Conservation (phyloP, 2,329 filamentous ascomycete species). For the Neofusicoccum ribis region DNA sequence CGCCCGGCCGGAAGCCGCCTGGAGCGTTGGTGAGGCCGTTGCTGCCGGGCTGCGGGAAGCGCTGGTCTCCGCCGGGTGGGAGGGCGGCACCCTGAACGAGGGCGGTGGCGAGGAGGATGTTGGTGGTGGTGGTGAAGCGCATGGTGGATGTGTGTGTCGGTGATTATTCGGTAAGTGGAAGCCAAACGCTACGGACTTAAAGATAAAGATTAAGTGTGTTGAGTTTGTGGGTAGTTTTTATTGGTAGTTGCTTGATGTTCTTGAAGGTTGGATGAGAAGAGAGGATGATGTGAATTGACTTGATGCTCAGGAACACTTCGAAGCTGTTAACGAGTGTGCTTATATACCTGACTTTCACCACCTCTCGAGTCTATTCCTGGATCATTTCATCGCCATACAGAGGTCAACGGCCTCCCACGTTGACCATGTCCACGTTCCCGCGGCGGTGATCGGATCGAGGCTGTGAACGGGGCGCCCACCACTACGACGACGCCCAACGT, state of each 20-base stretch:
- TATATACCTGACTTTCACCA: background rate
- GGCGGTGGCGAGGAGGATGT: background rate
- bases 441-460: background rate
- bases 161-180: background rate
- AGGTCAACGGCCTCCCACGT: background rate
- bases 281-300: background rate
- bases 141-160: background rate
- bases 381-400: background rate
- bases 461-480: background rate
- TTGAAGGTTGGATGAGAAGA: background rate
- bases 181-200: background rate
- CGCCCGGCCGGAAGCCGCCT: background rate
- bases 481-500: background rate
- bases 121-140: background rate
- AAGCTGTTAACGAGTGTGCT: background rate
- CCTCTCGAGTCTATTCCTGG: background rate
- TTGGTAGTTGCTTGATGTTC: background rate
- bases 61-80: background rate
- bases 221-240: background rate
- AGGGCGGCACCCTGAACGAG: background rate
- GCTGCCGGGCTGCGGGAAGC: background rate
- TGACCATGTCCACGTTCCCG: background rate
- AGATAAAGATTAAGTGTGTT: background rate
- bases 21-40: background rate
- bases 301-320: background rate